Evolutionary conservation across 2,329 filamentous ascomycete species (phyloP), one percentile per base, ranked within the genome.

Genomic region (Nakataea oryzae): DNA sequence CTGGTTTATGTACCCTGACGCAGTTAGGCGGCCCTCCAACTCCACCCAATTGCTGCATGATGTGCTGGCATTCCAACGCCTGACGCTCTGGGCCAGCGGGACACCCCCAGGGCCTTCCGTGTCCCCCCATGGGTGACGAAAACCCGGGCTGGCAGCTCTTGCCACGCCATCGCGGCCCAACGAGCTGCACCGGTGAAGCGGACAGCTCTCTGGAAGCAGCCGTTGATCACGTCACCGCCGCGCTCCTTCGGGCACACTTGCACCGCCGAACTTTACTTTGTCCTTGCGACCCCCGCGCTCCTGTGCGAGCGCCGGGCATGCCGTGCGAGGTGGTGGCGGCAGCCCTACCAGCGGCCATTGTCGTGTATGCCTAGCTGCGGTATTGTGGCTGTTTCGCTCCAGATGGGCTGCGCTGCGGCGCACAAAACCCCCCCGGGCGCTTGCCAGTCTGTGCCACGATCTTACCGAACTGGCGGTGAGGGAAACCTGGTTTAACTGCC

Each of bases 41-140:
- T 72, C 71, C 71, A 72, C 71, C 66, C 68, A 63, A 63, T 66
- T 68, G 62, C 71, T 74, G 72, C 72, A 74, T 65, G 72, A 73
- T 74, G 72, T 69, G 71, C 66, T 74, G 72, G 71, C 72, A 72
- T n/a, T n/a, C 62, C 64, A 64, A 67, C 66, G 68, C 63, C 63
- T 62, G 62, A 63, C 61, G 65, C 62, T 63, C 64, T 62, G 66
- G 66, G 57, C 30, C 66, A 64, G 67, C 66, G 66, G 65, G 63
- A 61, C 64, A 60, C 65, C 66, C 62, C 63, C 67, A 66, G 62
- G 64, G 57, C 30, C n/a, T 30, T 26, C 41, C 17, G 41, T n/a
- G 41, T n/a, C n/a, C 41, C 32, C 41, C 41, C 41, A 47, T 47
- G 41, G 54, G 54, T 26, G 24, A 56, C 54, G 24, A 56, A 56